Evolutionary conservation across 176 grass and related monocot species (phyloP).

Genomic region (Eleusine indica): DNA sequence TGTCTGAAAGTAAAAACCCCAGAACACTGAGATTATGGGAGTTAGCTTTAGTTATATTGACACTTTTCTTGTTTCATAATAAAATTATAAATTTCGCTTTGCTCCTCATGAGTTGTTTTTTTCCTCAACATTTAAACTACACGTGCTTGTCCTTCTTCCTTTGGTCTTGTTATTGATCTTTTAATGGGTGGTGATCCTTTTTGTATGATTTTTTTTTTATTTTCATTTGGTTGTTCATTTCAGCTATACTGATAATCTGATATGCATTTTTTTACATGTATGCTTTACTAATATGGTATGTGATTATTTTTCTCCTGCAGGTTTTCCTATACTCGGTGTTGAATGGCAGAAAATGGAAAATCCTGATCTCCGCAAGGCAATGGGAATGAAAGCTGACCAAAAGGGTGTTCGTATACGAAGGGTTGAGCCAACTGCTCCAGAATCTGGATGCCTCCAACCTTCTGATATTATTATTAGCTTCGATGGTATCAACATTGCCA

Average conservation of each 20-base stretch:
- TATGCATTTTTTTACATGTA: not conserved
- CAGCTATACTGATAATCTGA: not conserved
- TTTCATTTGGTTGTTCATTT: not conserved
- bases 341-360: slow-evolving; percentile 99
- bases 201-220: not conserved
- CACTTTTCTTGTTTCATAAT: not conserved
- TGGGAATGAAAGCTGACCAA: slow-evolving; percentile 88
- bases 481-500: slow-evolving; percentile 90
- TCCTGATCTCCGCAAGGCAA: slow-evolving; percentile 92
- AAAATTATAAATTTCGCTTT: not conserved
- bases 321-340: slow-evolving; percentile 88
- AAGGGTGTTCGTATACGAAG: slow-evolving; percentile 92
- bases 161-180: slow-evolving; percentile 13
- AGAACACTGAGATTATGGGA: not conserved
- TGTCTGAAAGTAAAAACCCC: not conserved
- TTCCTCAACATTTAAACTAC: not conserved
- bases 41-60: not conserved
- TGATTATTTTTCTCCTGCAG: slow-evolving; percentile 39
- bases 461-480: slow-evolving; percentile 96
- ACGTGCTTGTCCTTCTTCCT: slow-evolving; percentile 9
- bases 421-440: slow-evolving; percentile 90
- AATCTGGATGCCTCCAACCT: slow-evolving; percentile 71
- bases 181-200: slow-evolving; percentile 6
- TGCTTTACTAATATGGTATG: slow-evolving; percentile 29
- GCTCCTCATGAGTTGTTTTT: not conserved